These are phyloP conservation scores for Colletotrichum sp. DNA, from an alignment of 2,329 filamentous ascomycete genomes.

Conservation along the genomic window DNA sequence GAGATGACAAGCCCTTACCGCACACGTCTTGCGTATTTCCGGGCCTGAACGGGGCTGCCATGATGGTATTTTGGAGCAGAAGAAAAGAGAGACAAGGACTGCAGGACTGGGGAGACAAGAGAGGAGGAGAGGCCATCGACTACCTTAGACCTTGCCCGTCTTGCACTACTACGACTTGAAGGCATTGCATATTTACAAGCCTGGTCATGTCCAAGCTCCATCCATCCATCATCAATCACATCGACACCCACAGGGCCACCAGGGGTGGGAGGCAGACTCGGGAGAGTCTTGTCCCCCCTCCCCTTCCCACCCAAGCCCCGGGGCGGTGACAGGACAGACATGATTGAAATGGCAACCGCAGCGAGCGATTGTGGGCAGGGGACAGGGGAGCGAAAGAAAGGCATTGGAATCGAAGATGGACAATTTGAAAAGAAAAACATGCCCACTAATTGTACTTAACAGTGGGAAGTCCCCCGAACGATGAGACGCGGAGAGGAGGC, in stretches of 20 bases:
- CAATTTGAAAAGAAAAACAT: background rate
- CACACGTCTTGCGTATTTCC: background rate
- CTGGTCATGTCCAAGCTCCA: background rate
- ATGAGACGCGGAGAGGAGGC: background rate
- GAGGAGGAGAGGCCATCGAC: background rate
- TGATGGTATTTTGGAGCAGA: background rate
- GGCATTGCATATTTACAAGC: background rate
- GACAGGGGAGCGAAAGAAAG: background rate
- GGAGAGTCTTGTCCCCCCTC: background rate
- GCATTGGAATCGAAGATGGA: background rate
- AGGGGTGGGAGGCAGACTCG: background rate
- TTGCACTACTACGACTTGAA: background rate
- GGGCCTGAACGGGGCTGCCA: background rate
- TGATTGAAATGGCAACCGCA: background rate
- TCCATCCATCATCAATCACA: background rate
- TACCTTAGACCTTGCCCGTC: background rate
- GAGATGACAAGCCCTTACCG: background rate
- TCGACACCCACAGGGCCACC: background rate
- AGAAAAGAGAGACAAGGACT: background rate
- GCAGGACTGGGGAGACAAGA: background rate
- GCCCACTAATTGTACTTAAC: slow-evolving; percentile 10
- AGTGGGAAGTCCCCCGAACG: background rate
- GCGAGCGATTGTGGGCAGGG: background rate
- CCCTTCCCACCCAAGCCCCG: background rate
- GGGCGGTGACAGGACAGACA: background rate